Percentiles rank a stretch among this genome's conserved stretches.
These are phyloP conservation scores for Sporobolomyces roseus DNA, from an alignment of 768 basidiomycete genomes.

Conservation along the genomic window DNA sequence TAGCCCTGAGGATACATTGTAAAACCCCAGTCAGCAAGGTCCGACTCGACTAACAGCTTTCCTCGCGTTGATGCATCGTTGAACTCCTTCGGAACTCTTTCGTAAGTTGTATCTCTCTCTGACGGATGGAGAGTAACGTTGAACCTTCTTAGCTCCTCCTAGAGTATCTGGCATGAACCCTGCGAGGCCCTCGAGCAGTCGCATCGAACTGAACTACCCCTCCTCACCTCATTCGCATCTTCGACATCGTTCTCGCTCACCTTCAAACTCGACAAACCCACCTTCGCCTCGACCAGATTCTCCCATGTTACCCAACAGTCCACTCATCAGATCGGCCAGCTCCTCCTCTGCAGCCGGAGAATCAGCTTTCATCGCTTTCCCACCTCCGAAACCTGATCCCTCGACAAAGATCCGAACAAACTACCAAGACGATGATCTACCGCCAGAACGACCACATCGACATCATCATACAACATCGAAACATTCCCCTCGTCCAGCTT, in stretches of 20 bases:
- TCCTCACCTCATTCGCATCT: too few species aligned
- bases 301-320: conserved; percentile 3
- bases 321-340: not conserved
- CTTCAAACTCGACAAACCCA: conserved; percentile 16
- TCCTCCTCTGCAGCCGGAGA: conserved; percentile 14
- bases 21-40: too few species aligned
- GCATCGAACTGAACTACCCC: not conserved
- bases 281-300: conserved; percentile 4
- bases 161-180: not conserved
- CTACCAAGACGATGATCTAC: not conserved
- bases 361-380: not conserved
- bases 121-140: too few species aligned
- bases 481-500: not conserved
- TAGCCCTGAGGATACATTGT: too few species aligned
- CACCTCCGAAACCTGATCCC: not conserved
- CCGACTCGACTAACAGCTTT: too few species aligned
- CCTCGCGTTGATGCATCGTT: too few species aligned
- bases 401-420: conserved; percentile 2
- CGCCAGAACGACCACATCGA: not conserved
- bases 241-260: conserved; percentile 1
- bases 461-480: not conserved
- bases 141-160: not conserved
- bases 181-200: not conserved
- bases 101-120: too few species aligned
- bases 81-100: too few species aligned